A percentile compares a stretch with the other conserved stretches of the same genome.
Evolutionary conservation across 192 early-diverging fungal genomes (phyloP).

Genomic region (Mortierella alpina): DNA sequence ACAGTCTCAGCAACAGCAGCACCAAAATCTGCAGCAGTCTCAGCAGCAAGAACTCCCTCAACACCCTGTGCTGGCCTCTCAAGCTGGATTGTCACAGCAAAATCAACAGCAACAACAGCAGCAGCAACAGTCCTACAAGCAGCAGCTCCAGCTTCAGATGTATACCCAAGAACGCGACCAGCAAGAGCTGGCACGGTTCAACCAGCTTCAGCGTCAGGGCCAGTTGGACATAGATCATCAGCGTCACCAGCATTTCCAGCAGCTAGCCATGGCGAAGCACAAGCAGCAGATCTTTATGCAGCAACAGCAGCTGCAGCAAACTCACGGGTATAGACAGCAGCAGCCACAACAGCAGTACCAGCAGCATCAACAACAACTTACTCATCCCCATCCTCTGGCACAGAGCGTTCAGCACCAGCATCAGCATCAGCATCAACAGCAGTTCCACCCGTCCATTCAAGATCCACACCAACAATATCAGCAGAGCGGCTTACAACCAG

Average conservation of each 20-base stretch:
- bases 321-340: conserved; percentile 9
- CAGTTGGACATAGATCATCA: conserved; percentile 21
- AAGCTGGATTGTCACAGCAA: not conserved
- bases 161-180: conserved; percentile 43
- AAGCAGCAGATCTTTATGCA: conserved; percentile 41
- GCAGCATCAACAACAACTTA: conserved; percentile 12
- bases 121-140: not conserved
- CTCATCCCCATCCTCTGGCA: not conserved
- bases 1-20: not conserved
- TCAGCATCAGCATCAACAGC: conserved; percentile 14
- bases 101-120: not conserved
- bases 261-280: conserved; percentile 36
- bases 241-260: conserved; percentile 33
- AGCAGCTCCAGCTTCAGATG: conserved; percentile 36
- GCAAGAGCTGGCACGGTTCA: conserved; percentile 26
- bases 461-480: conserved; percentile 1
- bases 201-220: conserved; percentile 27
- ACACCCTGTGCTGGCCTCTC: conserved; percentile 25
- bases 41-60: not conserved
- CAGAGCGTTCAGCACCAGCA: conserved; percentile 5
- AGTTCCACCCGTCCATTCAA: not conserved
- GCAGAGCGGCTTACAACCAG: not conserved
- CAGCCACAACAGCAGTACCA: conserved; percentile 16
- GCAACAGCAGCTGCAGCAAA: conserved; percentile 15
- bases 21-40: not conserved